Evolutionary conservation across 345 rosid species (phyloP).

Genomic region (Citrus australasica): DNA sequence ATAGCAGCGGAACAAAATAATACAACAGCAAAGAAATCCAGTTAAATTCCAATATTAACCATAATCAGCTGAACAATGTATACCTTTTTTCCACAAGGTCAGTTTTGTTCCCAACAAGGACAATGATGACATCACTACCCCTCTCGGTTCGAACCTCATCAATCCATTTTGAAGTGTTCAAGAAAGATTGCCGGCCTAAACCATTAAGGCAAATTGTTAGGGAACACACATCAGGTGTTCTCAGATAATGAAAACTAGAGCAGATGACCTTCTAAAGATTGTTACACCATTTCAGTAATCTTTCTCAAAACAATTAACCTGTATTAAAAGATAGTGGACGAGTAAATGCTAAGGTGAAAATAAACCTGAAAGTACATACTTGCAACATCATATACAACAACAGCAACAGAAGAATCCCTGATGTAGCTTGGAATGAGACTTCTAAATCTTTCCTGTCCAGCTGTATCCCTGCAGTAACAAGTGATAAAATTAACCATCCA

Average conservation of each 20-base stretch:
- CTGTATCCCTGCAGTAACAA: conserved; percentile 58
- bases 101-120: conserved; percentile 86
- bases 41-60: not conserved
- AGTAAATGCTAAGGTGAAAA: not conserved
- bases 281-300: not conserved
- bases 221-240: not conserved
- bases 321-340: not conserved
- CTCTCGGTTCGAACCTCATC: conserved; percentile 89
- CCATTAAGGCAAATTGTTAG: conserved; percentile 8
- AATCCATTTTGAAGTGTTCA: conserved; percentile 85
- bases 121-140: conserved; percentile 87
- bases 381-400: conserved; percentile 81
- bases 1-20: not conserved
- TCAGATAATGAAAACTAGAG: not conserved
- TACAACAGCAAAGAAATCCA: not conserved
- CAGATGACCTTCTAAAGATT: not conserved
- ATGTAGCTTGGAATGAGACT: conserved; percentile 91
- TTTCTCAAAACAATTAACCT: too few relatives aligned
- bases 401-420: conserved; percentile 85
- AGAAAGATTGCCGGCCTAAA: conserved; percentile 77
- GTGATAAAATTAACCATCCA: not conserved
- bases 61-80: not conserved
- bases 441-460: conserved; percentile 86
- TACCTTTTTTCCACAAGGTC: conserved; percentile 91
- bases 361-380: conserved; percentile 40